A percentile compares a stretch with the other conserved stretches of the same genome.
These are phyloP conservation scores for Pisolithus marmoratus DNA, from an alignment of 768 basidiomycete genomes.

Conservation along the genomic window DNA sequence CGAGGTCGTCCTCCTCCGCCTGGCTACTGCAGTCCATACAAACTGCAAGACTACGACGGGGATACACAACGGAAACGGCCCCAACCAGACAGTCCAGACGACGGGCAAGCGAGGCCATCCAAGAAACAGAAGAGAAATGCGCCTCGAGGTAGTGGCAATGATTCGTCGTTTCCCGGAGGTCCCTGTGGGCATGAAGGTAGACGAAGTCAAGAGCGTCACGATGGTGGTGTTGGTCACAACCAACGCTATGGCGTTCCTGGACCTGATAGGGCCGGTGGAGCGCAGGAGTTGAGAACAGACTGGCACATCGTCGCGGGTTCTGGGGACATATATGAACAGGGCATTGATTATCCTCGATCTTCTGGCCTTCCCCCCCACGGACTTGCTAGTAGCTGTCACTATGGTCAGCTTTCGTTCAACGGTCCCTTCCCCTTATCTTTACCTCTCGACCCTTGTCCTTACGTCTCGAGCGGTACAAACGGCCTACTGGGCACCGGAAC, in stretches of 20 bases:
- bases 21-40: slow-evolving; percentile 37
- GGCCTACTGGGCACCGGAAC: background rate
- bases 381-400: background rate
- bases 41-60: slow-evolving; percentile 17
- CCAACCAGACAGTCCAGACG: slow-evolving; percentile 21
- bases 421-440: background rate
- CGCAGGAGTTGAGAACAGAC: background rate
- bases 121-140: slow-evolving; percentile 28
- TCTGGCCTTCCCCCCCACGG: background rate
- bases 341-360: background rate
- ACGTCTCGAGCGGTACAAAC: no score
- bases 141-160: slow-evolving; percentile 2
- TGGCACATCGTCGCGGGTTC: background rate
- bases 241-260: background rate
- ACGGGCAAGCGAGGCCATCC: slow-evolving; percentile 10
- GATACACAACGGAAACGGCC: slow-evolving; percentile 33
- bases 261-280: background rate
- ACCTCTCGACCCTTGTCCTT: background rate
- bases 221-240: background rate
- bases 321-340: background rate
- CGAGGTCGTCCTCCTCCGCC: slow-evolving; percentile 37
- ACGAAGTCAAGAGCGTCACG: no score
- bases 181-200: slow-evolving; percentile 1
- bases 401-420: background rate
- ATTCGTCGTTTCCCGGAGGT: slow-evolving; percentile 8